Percentiles rank a stretch among this genome's conserved stretches.
Evolutionary conservation across 2,329 filamentous ascomycete genomes (phyloP).

Genomic region (Trichoderma atroviride): DNA sequence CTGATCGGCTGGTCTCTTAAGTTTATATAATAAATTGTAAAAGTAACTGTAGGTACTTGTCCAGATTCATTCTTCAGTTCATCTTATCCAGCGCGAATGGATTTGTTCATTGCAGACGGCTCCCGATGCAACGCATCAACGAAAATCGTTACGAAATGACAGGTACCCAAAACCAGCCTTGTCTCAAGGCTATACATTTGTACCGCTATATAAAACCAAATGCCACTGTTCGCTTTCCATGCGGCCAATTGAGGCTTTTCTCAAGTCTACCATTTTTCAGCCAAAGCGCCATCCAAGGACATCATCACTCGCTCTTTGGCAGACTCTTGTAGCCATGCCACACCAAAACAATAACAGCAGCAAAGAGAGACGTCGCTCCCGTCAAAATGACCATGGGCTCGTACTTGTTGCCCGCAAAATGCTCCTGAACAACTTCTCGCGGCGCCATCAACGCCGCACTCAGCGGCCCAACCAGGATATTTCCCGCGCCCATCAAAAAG

Average conservation of each 20-base stretch:
- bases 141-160: neutral
- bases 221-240: neutral
- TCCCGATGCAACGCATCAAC: neutral
- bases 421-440: slow-evolving; percentile 33
- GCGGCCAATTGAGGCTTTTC: neutral
- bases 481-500: slow-evolving; percentile 39
- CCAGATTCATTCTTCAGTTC: no score
- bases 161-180: neutral
- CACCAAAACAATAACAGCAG: slow-evolving; percentile 23
- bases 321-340: slow-evolving; percentile 23
- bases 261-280: neutral
- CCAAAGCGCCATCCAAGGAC: neutral
- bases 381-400: slow-evolving; percentile 28
- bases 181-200: neutral
- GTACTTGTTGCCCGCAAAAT: slow-evolving; percentile 29
- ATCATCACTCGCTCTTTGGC: neutral
- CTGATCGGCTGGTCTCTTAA: no score
- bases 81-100: neutral
- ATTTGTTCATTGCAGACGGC: neutral
- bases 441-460: slow-evolving; percentile 34
- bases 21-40: no score
- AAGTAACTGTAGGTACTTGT: no score
- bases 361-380: slow-evolving; percentile 22
- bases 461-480: slow-evolving; percentile 38
- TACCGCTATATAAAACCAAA: neutral